phyloP scores from a whole-genome alignment of 2,329 filamentous ascomycete species.

The Penicillium expansum region DNA sequence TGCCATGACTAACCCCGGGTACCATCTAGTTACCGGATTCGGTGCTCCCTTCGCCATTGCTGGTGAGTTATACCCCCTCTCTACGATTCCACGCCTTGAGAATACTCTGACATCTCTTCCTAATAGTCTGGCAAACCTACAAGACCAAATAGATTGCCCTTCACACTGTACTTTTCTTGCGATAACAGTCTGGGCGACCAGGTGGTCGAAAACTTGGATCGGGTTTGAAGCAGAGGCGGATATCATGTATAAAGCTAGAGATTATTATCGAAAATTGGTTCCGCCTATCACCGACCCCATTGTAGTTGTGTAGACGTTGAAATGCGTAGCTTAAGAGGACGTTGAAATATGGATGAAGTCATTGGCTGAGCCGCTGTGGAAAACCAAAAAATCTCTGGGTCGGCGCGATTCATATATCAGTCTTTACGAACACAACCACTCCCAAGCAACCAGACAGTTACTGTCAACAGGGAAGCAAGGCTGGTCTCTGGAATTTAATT shows the following conservation, averaged over 20 bases:
- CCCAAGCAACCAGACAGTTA: not conserved
- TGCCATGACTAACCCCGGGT: slow-evolving; percentile 38
- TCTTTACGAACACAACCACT: slow-evolving; percentile 20
- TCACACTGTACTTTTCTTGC: slow-evolving; percentile 16
- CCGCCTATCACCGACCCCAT: slow-evolving; percentile 5
- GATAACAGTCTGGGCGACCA: slow-evolving; percentile 20
- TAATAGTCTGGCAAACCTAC: slow-evolving; percentile 64
- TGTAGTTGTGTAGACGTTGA: slow-evolving; percentile 21
- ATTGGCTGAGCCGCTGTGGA: slow-evolving; percentile 40
- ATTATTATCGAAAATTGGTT: slow-evolving; percentile 31
- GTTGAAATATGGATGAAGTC: slow-evolving; percentile 45
- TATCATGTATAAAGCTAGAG: slow-evolving; percentile 43
- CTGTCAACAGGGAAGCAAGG: not conserved
- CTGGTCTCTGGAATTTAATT: not conserved
- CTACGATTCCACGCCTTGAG: not conserved
- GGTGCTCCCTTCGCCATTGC: slow-evolving; percentile 60
- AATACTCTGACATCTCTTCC: slow-evolving; percentile 24
- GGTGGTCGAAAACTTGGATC: slow-evolving; percentile 23
- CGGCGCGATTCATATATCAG: slow-evolving; percentile 28
- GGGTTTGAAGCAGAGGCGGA: slow-evolving; percentile 28
- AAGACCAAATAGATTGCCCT: slow-evolving; percentile 52
- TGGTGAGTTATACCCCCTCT: slow-evolving; percentile 48
- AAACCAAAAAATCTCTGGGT: slow-evolving; percentile 41
- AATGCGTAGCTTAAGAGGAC: slow-evolving; percentile 16
- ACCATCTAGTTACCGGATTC: slow-evolving; percentile 55